Conservation (phyloP, 2,329 filamentous ascomycete genomes). For the Trichoderma polysporum region DNA sequence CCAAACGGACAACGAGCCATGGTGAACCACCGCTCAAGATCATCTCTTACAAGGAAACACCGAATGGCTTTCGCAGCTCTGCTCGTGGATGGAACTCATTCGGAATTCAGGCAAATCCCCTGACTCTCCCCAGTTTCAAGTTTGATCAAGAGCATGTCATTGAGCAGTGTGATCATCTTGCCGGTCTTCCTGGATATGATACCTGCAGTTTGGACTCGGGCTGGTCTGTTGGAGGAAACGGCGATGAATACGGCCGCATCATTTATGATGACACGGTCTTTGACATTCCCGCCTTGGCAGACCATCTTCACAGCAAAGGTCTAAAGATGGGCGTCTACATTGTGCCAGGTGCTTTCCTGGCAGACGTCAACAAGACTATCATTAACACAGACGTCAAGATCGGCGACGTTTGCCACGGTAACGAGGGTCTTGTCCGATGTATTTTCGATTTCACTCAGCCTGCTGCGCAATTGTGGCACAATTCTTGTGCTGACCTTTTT, state of each 20-base stretch:
- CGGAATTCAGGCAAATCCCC: slow-evolving; percentile 23
- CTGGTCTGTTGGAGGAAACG: slow-evolving; percentile 26
- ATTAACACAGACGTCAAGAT: slow-evolving; percentile 23
- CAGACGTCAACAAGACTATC: slow-evolving; percentile 25
- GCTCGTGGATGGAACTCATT: slow-evolving; percentile 27
- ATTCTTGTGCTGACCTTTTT: slow-evolving; percentile 24
- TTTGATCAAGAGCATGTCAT: slow-evolving; percentile 25
- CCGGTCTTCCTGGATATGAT: slow-evolving; percentile 20
- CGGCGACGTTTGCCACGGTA: slow-evolving; percentile 23
- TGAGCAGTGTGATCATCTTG: slow-evolving; percentile 23
- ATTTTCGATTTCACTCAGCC: slow-evolving; percentile 23
- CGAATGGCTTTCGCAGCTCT: slow-evolving; percentile 22
- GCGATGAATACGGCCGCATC: slow-evolving; percentile 25
- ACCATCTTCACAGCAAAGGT: slow-evolving; percentile 24
- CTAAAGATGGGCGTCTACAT: slow-evolving; percentile 25
- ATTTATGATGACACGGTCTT: slow-evolving; percentile 23
- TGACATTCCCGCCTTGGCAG: slow-evolving; percentile 23
- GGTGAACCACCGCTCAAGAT: slow-evolving; percentile 17
- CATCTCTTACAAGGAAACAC: slow-evolving; percentile 22
- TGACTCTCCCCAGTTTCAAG: slow-evolving; percentile 17
- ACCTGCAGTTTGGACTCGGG: slow-evolving; percentile 27
- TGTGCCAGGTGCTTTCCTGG: slow-evolving; percentile 25
- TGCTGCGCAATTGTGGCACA: slow-evolving; percentile 24
- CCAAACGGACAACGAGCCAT: neutral
- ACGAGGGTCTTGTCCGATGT: slow-evolving; percentile 25